These are phyloP conservation scores for Phytophthora rubi DNA, from an alignment of 352 stramenopile species.

Conservation along the genomic window DNA sequence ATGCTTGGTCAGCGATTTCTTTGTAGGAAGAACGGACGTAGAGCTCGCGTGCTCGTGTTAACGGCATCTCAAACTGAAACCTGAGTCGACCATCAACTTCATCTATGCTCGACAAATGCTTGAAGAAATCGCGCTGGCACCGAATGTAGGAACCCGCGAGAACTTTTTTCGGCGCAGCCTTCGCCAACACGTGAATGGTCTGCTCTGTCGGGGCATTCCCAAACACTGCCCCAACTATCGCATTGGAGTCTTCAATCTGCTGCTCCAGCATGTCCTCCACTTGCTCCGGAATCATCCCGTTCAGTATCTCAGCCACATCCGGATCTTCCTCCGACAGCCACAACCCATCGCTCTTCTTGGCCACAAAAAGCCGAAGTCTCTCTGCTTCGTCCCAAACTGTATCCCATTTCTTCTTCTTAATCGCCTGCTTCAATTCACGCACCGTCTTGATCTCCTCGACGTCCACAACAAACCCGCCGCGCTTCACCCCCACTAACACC, in stretches of 20 bases:
- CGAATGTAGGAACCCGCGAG: neutral
- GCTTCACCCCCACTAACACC: neutral
- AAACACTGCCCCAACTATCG: neutral
- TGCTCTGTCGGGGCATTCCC: neutral
- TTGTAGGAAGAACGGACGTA: conserved; percentile 2
- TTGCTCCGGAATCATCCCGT: neutral
- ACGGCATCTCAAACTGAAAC: neutral
- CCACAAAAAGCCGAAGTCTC: neutral
- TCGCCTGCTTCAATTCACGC: neutral
- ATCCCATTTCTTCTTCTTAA: neutral
- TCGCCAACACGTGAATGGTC: neutral
- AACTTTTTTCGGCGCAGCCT: neutral
- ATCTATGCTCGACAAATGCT: neutral
- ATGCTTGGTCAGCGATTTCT: neutral
- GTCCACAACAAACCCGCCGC: neutral
- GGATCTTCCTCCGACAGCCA: neutral
- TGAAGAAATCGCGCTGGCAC: neutral
- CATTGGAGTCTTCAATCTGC: neutral
- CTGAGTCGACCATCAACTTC: neutral
- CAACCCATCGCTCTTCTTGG: neutral
- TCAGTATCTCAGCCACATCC: neutral
- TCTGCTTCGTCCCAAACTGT: neutral
- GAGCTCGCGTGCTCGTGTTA: neutral
- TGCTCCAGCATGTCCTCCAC: neutral
- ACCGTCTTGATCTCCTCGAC: neutral